Evolutionary conservation across 495 filamentous ascomycete species (phyloP), one percentile per base, ranked within the genome.

Genomic region (Amphirosellinia nigrospora): DNA sequence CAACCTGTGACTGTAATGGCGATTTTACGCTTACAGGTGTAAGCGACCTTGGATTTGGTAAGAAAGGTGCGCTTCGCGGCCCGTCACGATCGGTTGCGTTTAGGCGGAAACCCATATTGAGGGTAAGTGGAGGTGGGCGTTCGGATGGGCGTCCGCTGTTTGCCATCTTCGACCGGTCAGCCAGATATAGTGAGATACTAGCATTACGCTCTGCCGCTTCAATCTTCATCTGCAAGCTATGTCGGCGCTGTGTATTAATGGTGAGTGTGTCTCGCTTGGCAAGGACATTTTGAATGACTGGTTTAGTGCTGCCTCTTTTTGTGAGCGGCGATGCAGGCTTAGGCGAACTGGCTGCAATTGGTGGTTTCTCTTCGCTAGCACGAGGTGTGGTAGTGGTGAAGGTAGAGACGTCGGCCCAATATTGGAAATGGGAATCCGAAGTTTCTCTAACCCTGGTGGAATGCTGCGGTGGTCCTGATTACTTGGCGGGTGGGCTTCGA

Each of bases 201-300:
- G 9, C 30, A 23, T 13, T 39, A 16, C 13, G 76, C 59, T 79
- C 82, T 2, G 80, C 63, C 59, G 82, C 79, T 63, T 86, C 84
- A n/a, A 84, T 80, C 65, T 75, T 79, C 80, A 82, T 84, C 15
- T 80, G 80, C 60, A 85, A 59, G 56, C 84, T 86, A 13, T 78
- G 77, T 26, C 80, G 74, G 16, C 77, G 72, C 10, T 78, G 73
- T 0, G 74, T 67, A 60, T 70, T 73, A 5, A 80, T 70, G 4
- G 79, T 76, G 23, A 82, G 48, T 1, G 83, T 85, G 46, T 86
- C 82, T 34, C 84, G 80, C 69, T 77, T 81, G 8, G 82, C 83
- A 28, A 62, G 52, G 16, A 86, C 80, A 39, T 79, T 80, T 28
- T 74, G 79, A 32, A 86, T 82, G 2, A 84, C 63, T 16, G 83